A percentile compares a stretch with the other conserved stretches of the same genome.
Conservation (phyloP, 2,329 filamentous ascomycete genomes). For the Neoscytalidium dimidiatum region DNA sequence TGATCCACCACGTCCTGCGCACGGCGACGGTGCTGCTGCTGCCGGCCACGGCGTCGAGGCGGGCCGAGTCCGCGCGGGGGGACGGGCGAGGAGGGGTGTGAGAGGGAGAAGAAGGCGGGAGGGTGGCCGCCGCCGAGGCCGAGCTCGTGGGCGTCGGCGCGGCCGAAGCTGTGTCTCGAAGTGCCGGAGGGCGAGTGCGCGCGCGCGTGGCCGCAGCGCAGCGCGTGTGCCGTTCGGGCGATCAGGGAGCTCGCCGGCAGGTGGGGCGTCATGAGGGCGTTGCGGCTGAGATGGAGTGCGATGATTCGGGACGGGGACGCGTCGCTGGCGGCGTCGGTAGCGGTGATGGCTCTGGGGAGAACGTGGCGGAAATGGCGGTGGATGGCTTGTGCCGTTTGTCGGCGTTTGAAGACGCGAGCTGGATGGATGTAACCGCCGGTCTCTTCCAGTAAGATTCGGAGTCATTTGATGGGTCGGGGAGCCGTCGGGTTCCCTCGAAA, state of each 20-base stretch:
- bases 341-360: too few species aligned
- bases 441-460: too few species aligned
- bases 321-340: too few species aligned
- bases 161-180: not conserved
- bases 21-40: conserved; percentile 24
- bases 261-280: not conserved
- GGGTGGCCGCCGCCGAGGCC: not conserved
- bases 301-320: too few species aligned
- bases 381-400: too few species aligned
- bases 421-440: too few species aligned
- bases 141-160: not conserved
- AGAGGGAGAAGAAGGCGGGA: not conserved
- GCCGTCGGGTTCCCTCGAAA: too few species aligned
- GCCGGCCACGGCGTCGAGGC: not conserved
- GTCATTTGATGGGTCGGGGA: too few species aligned
- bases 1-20: not conserved
- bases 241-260: not conserved
- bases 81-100: too few species aligned
- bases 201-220: not conserved
- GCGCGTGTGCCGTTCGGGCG: not conserved
- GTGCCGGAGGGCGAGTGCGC: not conserved
- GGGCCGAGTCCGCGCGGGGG: too few species aligned
- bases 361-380: too few species aligned
- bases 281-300: not conserved
- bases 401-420: too few species aligned